phyloP scores from a whole-genome alignment of 1,284 basidiomycete species.

The Mixia osmundae region DNA sequence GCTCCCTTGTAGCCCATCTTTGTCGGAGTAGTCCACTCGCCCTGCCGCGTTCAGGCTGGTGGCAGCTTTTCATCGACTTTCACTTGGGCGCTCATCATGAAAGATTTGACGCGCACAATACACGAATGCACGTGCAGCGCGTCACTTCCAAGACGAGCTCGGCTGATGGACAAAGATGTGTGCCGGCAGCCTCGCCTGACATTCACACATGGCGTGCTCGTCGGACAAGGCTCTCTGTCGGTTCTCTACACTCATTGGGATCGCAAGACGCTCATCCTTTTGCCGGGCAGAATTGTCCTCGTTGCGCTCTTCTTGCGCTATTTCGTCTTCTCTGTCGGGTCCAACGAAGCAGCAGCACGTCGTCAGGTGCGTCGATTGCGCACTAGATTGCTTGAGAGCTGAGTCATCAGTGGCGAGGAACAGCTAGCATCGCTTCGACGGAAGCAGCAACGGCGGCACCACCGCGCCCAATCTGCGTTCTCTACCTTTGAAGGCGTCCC shows the following conservation, averaged over 20 bases:
- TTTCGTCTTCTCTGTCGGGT: conserved; percentile 29
- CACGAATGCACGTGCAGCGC: too few species aligned
- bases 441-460: conserved; percentile 9
- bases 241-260: neutral
- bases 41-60: too few species aligned
- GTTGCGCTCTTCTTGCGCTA: conserved; percentile 29
- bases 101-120: too few species aligned
- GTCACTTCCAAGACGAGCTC: too few species aligned
- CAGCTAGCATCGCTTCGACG: conserved; percentile 3
- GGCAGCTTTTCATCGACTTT: too few species aligned
- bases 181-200: neutral
- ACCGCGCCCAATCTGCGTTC: conserved; percentile 19
- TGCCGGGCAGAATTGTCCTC: conserved; percentile 18
- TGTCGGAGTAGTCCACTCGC: too few species aligned
- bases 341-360: conserved; percentile 5
- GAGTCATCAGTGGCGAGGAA: conserved; percentile 10
- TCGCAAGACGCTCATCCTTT: neutral
- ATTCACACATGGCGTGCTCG: conserved; percentile 2
- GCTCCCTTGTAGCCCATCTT: too few species aligned
- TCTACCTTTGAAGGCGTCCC: conserved; percentile 16
- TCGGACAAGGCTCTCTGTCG: neutral
- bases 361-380: too few species aligned
- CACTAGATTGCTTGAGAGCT: too few species aligned
- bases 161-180: neutral
- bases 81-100: too few species aligned